These are phyloP conservation scores for Sarocladium kiliense DNA, from an alignment of 2,329 filamentous ascomycete genomes.

Conservation along the genomic window DNA sequence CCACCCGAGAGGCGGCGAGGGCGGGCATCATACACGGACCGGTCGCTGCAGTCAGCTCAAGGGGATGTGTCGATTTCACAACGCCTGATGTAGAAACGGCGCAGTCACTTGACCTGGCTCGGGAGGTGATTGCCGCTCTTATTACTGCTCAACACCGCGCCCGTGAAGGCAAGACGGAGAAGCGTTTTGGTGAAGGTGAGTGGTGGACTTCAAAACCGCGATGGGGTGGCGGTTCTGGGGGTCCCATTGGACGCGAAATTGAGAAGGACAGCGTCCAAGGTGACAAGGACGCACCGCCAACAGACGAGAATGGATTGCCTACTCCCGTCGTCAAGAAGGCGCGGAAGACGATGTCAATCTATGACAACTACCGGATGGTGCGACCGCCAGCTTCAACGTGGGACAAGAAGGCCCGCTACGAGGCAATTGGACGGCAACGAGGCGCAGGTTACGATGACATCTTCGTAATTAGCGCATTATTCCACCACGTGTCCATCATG, in stretches of 20 bases:
- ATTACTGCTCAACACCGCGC: conserved; percentile 60
- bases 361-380: conserved; percentile 60
- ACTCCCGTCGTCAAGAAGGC: conserved; percentile 37
- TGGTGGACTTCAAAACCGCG: conserved; percentile 59
- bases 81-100: conserved; percentile 42
- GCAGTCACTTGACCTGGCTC: conserved; percentile 55
- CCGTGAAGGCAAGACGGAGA: conserved; percentile 51
- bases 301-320: conserved; percentile 18
- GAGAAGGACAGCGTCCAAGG: conserved; percentile 41
- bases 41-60: conserved; percentile 53
- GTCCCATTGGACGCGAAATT: conserved; percentile 57
- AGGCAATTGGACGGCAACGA: conserved; percentile 46
- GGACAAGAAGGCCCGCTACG: conserved; percentile 56
- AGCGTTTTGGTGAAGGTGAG: conserved; percentile 49
- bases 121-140: conserved; percentile 56
- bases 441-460: conserved; percentile 53
- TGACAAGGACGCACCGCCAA: conserved; percentile 37
- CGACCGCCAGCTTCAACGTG: conserved; percentile 52
- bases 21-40: conserved; percentile 58
- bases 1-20: conserved; percentile 54
- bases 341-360: conserved; percentile 52
- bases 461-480: conserved; percentile 55
- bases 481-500: conserved; percentile 56
- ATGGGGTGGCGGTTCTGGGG: conserved; percentile 59
- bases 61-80: conserved; percentile 48